Evolutionary conservation across 805 yeast species (phyloP), one percentile per base, ranked within the genome.

Genomic region (Jamesozyma lodderae): DNA sequence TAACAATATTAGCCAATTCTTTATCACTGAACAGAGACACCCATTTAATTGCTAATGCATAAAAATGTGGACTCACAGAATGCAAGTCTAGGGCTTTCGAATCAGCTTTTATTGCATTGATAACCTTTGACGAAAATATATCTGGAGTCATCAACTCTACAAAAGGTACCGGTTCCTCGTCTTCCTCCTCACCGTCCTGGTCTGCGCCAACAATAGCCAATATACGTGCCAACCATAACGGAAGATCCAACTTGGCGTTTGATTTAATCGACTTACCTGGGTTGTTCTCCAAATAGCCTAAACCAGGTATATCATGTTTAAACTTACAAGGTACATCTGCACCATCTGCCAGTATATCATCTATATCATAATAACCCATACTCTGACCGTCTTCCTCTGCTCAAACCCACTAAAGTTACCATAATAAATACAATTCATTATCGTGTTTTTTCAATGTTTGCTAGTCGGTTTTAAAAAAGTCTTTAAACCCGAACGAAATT

Each of bases 141-240:
- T 77, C 82, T 0, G 97, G 97, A 35, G 74, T 77, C 19, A 75
- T 62, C 38, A 87, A 65, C 35, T 75, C 79, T 5, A 85, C 66
- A 48, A 85, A 83, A 4, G 81, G 75, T 5, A 55, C 47, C 13
- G 55, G 45, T 14, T 51, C 57, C 15, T 52, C 61, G 23, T 48
- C 55, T 14, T 56, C 50, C 4, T 46, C 49, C 6, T 47, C 17
- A 15, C 15, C 45, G 11, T 59, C 64, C 7, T 52, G 60, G 40
- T 42, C 46, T 11, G 52, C 49, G 43, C 68, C 51, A 47, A 60
- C 49, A 15, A 73, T 64, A 0, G 95, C 95, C 23, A 88, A 62
- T 1, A 81, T 72, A 41, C 79, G 79, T 0, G 95, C 94, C 29
- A 90, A 61, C 97, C 97, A 90, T 21, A 87, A 59, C 0, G 97